A percentile compares a stretch with the other conserved stretches of the same genome.
phyloP scores from a whole-genome alignment of 257 asterid species.

The Anisodus tanguticus region DNA sequence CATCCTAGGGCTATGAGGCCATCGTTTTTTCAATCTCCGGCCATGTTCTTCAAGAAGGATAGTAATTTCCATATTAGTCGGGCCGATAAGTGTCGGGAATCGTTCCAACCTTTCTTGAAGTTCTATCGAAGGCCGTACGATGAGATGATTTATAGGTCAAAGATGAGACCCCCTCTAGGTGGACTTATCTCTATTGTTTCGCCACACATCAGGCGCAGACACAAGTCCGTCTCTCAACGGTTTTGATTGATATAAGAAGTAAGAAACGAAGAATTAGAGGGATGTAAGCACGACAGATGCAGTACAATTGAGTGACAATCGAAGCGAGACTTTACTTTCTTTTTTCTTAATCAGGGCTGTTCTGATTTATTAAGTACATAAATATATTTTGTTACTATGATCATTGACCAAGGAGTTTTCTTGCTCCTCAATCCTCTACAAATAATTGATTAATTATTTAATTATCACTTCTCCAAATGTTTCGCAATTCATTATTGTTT shows the following conservation, averaged over 20 bases:
- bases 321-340: background rate
- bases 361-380: conserved; percentile 23
- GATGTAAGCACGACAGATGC: background rate
- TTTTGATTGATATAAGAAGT: conserved; percentile 50
- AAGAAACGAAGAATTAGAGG: background rate
- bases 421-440: conserved; percentile 13
- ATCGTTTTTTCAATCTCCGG: conserved; percentile 84
- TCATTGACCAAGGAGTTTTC: conserved; percentile 35
- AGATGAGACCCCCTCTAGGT: conserved; percentile 88
- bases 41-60: conserved; percentile 70
- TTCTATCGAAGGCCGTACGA: conserved; percentile 85
- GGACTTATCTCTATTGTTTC: conserved; percentile 88
- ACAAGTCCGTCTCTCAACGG: conserved; percentile 83
- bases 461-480: background rate
- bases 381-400: conserved; percentile 30
- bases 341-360: background rate
- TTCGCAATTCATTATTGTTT: background rate
- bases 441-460: conserved; percentile 45
- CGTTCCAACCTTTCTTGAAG: conserved; percentile 62
- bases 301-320: background rate
- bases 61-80: conserved; percentile 38
- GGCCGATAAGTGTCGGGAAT: conserved; percentile 56
- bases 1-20: conserved; percentile 79
- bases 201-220: conserved; percentile 65
- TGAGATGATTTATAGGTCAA: conserved; percentile 87